These are phyloP conservation scores for Drechslera avenae DNA, from an alignment of 2,329 filamentous ascomycete genomes.

Conservation along the genomic window DNA sequence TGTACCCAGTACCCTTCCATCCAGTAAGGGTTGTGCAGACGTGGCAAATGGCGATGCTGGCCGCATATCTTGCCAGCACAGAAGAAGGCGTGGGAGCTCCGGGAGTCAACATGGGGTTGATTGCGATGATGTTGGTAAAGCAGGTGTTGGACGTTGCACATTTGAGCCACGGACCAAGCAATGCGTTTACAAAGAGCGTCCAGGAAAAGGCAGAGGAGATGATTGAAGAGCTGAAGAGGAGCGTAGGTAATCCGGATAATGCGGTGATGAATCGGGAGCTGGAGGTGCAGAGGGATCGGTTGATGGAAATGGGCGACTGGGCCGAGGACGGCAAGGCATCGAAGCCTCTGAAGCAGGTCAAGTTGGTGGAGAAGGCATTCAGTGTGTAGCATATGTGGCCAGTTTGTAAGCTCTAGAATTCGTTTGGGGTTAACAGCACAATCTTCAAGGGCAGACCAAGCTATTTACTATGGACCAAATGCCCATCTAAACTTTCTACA, in stretches of 20 bases:
- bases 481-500: no score
- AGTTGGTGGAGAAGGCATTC: constrained; percentile 8
- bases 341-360: neutral
- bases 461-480: no score
- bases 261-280: constrained; percentile 31
- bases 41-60: constrained; percentile 48
- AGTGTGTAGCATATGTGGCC: neutral
- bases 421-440: neutral
- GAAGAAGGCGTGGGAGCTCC: constrained; percentile 34
- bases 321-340: constrained; percentile 7
- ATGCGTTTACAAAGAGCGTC: constrained; percentile 49
- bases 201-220: constrained; percentile 46
- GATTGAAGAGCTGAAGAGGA: constrained; percentile 26
- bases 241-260: constrained; percentile 28
- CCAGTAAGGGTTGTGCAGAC: constrained; percentile 60
- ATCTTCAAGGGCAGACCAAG: no score
- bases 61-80: constrained; percentile 37
- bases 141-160: constrained; percentile 49
- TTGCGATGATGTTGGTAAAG: constrained; percentile 51
- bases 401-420: neutral
- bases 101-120: constrained; percentile 49
- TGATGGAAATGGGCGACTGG: constrained; percentile 42
- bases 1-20: constrained; percentile 57
- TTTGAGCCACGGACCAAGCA: constrained; percentile 52
- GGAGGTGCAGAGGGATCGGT: constrained; percentile 31